A percentile compares a stretch with the other conserved stretches of the same genome.
phyloP scores from a whole-genome alignment of 1,284 basidiomycete genomes.

The Peniophora sp. region DNA sequence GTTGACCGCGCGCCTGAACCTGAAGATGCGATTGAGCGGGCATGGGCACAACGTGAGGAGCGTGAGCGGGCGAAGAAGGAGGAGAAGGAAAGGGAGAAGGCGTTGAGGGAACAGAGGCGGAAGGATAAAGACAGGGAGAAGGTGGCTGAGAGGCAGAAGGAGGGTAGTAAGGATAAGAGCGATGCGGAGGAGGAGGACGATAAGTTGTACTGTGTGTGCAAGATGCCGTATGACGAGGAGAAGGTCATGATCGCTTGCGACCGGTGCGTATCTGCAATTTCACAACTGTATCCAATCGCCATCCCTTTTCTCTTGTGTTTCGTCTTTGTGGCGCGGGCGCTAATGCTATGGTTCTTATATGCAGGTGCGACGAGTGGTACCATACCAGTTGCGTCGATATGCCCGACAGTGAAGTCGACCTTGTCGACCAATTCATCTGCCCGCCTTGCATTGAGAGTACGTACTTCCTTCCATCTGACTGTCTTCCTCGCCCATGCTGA shows the following conservation, averaged over 20 bases:
- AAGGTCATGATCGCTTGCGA: constrained; percentile 87
- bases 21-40: too few relatives aligned
- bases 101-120: background rate
- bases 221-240: constrained; percentile 76
- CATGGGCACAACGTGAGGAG: too few relatives aligned
- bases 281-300: too few relatives aligned
- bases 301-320: background rate
- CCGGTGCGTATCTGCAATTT: constrained; percentile 35
- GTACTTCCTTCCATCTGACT: constrained; percentile 20
- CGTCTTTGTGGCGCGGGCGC: background rate
- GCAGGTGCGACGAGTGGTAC: constrained; percentile 85
- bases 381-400: constrained; percentile 76
- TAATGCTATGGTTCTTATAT: background rate
- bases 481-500: background rate
- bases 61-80: too few relatives aligned
- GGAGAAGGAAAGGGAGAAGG: constrained; percentile 7
- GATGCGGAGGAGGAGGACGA: constrained; percentile 55
- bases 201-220: constrained; percentile 78
- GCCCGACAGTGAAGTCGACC: constrained; percentile 68
- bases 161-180: constrained; percentile 42
- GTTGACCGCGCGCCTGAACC: too few relatives aligned
- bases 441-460: constrained; percentile 66
- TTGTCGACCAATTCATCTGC: constrained; percentile 84
- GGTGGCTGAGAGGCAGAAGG: constrained; percentile 28
- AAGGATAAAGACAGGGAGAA: constrained; percentile 24